Evolutionary conservation across 305 asterid species (phyloP), one percentile per base, ranked within the genome.

Genomic region (Solanum chacoense): DNA sequence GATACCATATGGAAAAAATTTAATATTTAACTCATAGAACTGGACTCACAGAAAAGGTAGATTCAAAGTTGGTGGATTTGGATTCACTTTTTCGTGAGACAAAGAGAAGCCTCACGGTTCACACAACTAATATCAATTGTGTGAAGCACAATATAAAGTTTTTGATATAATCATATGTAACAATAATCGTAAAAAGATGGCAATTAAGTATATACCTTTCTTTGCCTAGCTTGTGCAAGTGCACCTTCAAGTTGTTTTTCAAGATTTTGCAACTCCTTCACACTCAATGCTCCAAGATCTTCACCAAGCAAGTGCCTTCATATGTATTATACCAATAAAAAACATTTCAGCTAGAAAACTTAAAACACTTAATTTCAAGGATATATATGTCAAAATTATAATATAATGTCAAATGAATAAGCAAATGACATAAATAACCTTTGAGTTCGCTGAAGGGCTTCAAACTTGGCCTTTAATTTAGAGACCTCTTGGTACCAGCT

Each of bases 171-270:
- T 22, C 4, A 38, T 13, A 26, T 36, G 6, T 63, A 63, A 63
- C 72, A 24, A 18, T 1, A 37, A 38, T 79, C 8, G 31, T 38
- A 78, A 78, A 78, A 74, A 78, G 65, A 38, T 24, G 65, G 85
- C 13, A 36, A 37, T 36, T 73, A 16, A 5, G 16, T 77, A 77
- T 16, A 37, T 94, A 97, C 99, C 99, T 94, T 97, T 89, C 99
- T 96, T 89, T 97, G 97, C 89, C 99, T 93, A 37, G 99, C 95
- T 90, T 93, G 98, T 81, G 91, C 88, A 87, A 97, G 99, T 92
- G 99, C 95, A 87, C 92, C 97, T 93, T 97, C 99, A 75, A 97
- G 96, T 90, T 96, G 99, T 88, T 94, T 96, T 90, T 97, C 98
- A 89, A 97, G 98, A 93, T 92, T 96, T 90, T 97, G 98, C 92